phyloP scores from a whole-genome alignment of 257 asterid species.

The Ehretia macrophylla region DNA sequence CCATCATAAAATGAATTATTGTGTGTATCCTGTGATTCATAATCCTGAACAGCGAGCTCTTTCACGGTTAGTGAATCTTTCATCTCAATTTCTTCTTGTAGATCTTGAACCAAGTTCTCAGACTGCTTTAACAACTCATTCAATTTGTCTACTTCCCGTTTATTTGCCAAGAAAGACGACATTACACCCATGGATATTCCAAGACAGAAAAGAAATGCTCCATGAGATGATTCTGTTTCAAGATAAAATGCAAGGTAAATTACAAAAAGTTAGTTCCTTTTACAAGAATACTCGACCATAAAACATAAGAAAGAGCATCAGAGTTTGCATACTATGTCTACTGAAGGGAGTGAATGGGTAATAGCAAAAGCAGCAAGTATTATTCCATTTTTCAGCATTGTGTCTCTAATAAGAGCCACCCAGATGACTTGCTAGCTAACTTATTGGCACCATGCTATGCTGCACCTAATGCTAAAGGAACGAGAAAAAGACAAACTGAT shows the following conservation, averaged over 20 bases:
- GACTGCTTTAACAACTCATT: conserved; percentile 53
- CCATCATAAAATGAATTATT: conserved; percentile 17
- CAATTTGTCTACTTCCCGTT: conserved; percentile 55
- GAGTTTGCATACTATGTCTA: too few species aligned
- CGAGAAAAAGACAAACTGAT: too few species aligned
- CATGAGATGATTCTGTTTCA: conserved; percentile 33
- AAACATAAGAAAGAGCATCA: too few species aligned
- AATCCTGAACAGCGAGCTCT: conserved; percentile 66
- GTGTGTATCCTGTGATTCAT: conserved; percentile 41
- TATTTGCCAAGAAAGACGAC: conserved; percentile 50
- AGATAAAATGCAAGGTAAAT: neutral
- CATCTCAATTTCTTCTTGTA: conserved; percentile 95
- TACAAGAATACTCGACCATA: too few species aligned
- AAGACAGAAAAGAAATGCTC: conserved; percentile 46
- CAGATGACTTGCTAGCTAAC: too few species aligned
- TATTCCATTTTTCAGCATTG: too few species aligned
- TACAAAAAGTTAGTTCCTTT: too few species aligned
- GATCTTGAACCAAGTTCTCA: conserved; percentile 78
- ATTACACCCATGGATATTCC: conserved; percentile 70
- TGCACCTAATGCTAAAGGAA: too few species aligned
- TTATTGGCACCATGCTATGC: too few species aligned
- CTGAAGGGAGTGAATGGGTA: too few species aligned
- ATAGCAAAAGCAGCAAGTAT: too few species aligned
- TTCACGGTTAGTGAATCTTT: conserved; percentile 76
- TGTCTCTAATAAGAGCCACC: too few species aligned